These are phyloP conservation scores for Solanum pimpinellifolium DNA, from an alignment of 257 asterid genomes.

Conservation along the genomic window DNA sequence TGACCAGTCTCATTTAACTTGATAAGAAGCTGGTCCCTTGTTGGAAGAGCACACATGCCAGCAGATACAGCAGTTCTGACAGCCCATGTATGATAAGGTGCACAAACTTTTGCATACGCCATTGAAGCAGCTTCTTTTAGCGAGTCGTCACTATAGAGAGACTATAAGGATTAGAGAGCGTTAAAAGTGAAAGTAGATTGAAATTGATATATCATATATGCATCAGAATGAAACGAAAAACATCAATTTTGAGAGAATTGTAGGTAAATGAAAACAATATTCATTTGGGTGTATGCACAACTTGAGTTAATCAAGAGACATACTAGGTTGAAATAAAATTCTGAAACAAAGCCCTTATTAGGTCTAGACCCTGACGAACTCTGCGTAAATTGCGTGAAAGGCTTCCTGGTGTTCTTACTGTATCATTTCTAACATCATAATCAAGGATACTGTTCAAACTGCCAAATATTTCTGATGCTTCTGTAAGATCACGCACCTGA, in stretches of 20 bases:
- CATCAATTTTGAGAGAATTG: neutral
- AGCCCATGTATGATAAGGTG: conserved; percentile 92
- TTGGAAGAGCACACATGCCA: conserved; percentile 94
- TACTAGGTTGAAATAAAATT: conserved; percentile 73
- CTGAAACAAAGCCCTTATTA: conserved; percentile 68
- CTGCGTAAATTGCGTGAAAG: conserved; percentile 84
- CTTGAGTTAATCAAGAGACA: neutral
- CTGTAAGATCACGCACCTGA: conserved; percentile 68
- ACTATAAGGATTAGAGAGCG: neutral
- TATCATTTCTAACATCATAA: conserved; percentile 38
- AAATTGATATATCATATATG: neutral
- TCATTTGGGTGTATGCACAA: neutral
- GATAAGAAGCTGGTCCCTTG: conserved; percentile 73
- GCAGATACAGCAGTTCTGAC: conserved; percentile 92
- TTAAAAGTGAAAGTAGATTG: neutral
- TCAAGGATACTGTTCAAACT: conserved; percentile 53
- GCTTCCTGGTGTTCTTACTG: conserved; percentile 77
- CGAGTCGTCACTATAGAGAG: conserved; percentile 35
- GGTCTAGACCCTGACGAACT: conserved; percentile 97
- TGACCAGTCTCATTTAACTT: conserved; percentile 79
- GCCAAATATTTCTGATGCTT: conserved; percentile 45
- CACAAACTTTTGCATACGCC: conserved; percentile 79
- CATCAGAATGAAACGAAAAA: neutral
- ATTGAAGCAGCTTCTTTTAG: conserved; percentile 74
- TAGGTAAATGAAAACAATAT: neutral